Evolutionary conservation across 2,329 filamentous ascomycete species (phyloP).

Genomic region (Cladosporium halotolerans): DNA sequence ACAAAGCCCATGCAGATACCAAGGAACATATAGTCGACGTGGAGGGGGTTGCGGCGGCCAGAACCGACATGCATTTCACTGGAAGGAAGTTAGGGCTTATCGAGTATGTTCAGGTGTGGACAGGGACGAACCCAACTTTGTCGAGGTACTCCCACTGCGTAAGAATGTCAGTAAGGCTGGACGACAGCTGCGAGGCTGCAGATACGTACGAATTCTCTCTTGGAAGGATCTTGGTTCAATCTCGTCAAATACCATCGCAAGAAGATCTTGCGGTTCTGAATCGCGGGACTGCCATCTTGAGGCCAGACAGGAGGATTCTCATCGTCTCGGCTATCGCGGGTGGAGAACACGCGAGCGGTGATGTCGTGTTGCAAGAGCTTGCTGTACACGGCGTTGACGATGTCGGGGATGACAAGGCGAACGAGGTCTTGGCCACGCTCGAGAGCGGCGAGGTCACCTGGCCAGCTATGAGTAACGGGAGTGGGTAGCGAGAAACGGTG

Average conservation of each 20-base stretch:
- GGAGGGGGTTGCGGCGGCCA: slow-evolving; percentile 63
- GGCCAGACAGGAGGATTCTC: slow-evolving; percentile 59
- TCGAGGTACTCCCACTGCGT: slow-evolving; percentile 74
- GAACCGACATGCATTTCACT: slow-evolving; percentile 77
- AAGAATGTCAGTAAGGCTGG: not conserved
- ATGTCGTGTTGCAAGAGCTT: slow-evolving; percentile 77
- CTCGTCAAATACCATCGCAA: slow-evolving; percentile 67
- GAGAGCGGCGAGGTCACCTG: slow-evolving; percentile 67
- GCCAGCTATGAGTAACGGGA: slow-evolving; percentile 15
- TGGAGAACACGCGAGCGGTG: slow-evolving; percentile 69
- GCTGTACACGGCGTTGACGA: slow-evolving; percentile 79
- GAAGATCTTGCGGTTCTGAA: slow-evolving; percentile 72
- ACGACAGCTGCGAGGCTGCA: not conserved
- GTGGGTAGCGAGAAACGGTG: not conserved
- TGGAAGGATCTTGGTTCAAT: slow-evolving; percentile 67
- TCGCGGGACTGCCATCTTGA: slow-evolving; percentile 65
- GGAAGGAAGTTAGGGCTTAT: not conserved
- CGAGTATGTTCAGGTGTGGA: not conserved
- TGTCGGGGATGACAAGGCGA: slow-evolving; percentile 71
- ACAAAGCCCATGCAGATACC: slow-evolving; percentile 67
- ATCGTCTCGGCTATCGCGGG: slow-evolving; percentile 55
- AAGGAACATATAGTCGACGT: slow-evolving; percentile 76
- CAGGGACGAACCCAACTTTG: slow-evolving; percentile 62
- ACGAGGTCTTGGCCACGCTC: slow-evolving; percentile 67
- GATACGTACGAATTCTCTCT: slow-evolving; percentile 47